These are phyloP conservation scores for Aspergillus tanneri DNA, from an alignment of 2,329 filamentous ascomycete species.

Conservation along the genomic window DNA sequence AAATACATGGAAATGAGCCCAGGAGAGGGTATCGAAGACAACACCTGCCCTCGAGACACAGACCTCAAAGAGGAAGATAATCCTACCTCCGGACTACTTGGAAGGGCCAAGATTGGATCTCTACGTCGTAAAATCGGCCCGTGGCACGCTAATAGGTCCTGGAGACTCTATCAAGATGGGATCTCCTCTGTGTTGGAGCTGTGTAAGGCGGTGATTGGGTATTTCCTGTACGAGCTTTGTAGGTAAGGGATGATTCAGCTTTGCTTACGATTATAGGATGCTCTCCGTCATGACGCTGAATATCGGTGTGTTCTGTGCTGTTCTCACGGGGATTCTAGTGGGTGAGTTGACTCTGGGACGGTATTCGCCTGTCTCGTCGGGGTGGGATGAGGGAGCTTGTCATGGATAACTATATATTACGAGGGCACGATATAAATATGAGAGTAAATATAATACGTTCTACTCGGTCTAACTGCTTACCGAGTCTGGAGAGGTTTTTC, in stretches of 20 bases:
- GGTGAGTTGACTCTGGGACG: constrained; percentile 13
- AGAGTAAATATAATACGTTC: background rate
- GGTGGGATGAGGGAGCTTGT: constrained; percentile 15
- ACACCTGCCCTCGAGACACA: no score
- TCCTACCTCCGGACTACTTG: background rate
- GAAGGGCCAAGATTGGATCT: no score
- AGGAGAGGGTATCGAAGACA: background rate
- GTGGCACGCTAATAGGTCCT: background rate
- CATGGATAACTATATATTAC: constrained; percentile 1
- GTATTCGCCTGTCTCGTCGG: constrained; percentile 3
- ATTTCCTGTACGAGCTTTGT: constrained; percentile 10
- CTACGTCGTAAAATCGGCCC: no score
- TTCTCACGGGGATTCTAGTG: constrained; percentile 11
- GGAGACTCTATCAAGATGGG: constrained; percentile 5
- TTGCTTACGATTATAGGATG: constrained; percentile 8
- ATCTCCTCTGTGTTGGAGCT: constrained; percentile 10
- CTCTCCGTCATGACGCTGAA: constrained; percentile 19
- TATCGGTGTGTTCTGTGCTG: constrained; percentile 10
- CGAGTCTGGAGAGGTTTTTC: background rate
- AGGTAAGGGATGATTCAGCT: background rate
- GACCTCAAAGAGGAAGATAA: background rate
- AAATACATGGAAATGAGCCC: background rate
- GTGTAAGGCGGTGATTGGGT: constrained; percentile 11
- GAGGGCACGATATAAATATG: no score
- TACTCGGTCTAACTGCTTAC: background rate